A percentile compares a stretch with the other conserved stretches of the same genome.
phyloP scores from a whole-genome alignment of 108 stramenopile species.

The Stephanodiscus minutulus region DNA sequence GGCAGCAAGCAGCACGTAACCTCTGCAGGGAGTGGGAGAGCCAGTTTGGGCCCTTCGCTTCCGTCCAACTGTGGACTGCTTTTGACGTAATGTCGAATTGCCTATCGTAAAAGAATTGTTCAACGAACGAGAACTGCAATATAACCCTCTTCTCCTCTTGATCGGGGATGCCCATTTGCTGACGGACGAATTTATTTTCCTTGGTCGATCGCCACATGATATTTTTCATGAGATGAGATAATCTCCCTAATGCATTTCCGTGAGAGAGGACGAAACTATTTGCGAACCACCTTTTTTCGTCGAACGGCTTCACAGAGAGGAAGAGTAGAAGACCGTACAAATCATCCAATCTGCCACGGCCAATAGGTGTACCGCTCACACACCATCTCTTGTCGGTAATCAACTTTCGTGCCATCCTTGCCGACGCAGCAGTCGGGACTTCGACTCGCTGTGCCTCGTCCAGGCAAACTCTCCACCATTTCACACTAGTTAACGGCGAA shows the following conservation, averaged over 20 bases:
- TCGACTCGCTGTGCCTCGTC: slow-evolving; percentile 82
- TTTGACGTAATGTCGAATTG: slow-evolving; percentile 60
- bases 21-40: slow-evolving; percentile 50
- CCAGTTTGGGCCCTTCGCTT: slow-evolving; percentile 31
- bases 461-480: slow-evolving; percentile 64
- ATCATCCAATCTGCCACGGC: slow-evolving; percentile 65
- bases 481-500: slow-evolving; percentile 62
- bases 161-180: slow-evolving; percentile 74
- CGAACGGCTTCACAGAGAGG: slow-evolving; percentile 58
- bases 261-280: slow-evolving; percentile 35
- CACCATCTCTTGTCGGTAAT: slow-evolving; percentile 56
- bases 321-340: slow-evolving; percentile 64
- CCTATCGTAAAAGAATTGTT: slow-evolving; percentile 64
- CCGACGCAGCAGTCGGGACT: slow-evolving; percentile 64
- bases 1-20: slow-evolving; percentile 74
- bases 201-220: slow-evolving; percentile 78
- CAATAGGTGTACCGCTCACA: slow-evolving; percentile 74
- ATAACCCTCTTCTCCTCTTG: slow-evolving; percentile 58
- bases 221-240: slow-evolving; percentile 48
- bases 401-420: slow-evolving; percentile 73
- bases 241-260: slow-evolving; percentile 35
- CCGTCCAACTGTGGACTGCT: slow-evolving; percentile 17
- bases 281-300: slow-evolving; percentile 48
- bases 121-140: slow-evolving; percentile 64
- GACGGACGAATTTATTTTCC: slow-evolving; percentile 39